Evolutionary conservation across 257 asterid species (phyloP).

Genomic region (Nicotiana paniculata): DNA sequence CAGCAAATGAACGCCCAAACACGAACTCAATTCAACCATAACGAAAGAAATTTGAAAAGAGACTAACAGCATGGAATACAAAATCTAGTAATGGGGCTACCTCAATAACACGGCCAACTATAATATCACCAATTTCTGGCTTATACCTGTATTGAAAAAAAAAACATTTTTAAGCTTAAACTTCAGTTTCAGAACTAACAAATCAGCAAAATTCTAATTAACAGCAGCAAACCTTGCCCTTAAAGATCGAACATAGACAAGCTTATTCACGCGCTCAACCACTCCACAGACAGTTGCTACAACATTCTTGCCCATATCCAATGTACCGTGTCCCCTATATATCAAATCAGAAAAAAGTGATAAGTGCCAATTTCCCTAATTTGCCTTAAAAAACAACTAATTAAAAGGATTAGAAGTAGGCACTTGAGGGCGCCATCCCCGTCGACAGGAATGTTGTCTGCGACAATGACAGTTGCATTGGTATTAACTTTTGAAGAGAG

Average conservation of each 20-base stretch:
- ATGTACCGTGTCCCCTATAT: conserved; percentile 87
- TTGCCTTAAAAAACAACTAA: neutral
- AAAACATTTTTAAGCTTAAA: neutral
- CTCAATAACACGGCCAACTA: conserved; percentile 93
- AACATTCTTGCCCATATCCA: conserved; percentile 60
- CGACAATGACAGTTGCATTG: conserved; percentile 75
- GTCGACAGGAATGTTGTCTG: conserved; percentile 77
- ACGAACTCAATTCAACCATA: neutral
- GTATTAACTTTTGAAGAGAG: conserved; percentile 57
- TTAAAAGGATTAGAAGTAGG: no score
- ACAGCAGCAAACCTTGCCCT: conserved; percentile 57
- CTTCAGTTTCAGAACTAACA: neutral
- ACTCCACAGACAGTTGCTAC: conserved; percentile 86
- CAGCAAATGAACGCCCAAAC: neutral
- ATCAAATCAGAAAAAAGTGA: neutral
- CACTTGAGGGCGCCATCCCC: conserved; percentile 76
- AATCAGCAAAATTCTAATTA: neutral
- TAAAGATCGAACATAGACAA: conserved; percentile 69
- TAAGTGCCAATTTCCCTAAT: neutral
- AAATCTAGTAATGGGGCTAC: conserved; percentile 16
- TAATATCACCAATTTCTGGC: conserved; percentile 89
- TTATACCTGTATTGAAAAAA: conserved; percentile 48
- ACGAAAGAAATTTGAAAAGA: neutral
- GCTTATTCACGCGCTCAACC: conserved; percentile 91
- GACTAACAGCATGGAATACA: neutral